Evolutionary conservation across 225 moss, liverwort and hornwort genomes (phyloP).

Genomic region (Neckera pumila): DNA sequence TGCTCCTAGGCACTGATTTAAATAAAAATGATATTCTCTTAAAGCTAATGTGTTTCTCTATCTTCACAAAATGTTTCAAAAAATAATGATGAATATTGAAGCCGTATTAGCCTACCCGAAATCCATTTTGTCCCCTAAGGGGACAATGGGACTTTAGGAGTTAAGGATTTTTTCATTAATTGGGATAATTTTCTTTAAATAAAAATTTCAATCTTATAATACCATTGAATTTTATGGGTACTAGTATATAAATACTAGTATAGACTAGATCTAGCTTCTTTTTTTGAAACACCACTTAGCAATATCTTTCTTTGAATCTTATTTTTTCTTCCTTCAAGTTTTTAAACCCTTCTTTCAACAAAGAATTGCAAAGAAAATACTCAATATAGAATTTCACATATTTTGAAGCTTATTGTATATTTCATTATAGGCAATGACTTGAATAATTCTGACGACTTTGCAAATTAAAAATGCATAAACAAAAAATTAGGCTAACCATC

Average conservation of each 20-base stretch:
- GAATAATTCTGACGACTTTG: background rate
- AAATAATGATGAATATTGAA: no score
- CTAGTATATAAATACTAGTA: accelerated
- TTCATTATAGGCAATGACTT: background rate
- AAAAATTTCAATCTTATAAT: background rate
- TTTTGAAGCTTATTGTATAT: background rate
- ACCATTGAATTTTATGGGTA: background rate
- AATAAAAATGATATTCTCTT: no score
- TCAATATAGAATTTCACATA: background rate
- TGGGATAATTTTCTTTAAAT: background rate
- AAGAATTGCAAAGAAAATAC: background rate
- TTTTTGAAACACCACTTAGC: accelerated
- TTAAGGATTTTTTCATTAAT: background rate
- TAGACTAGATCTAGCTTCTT: background rate
- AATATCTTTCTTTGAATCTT: background rate
- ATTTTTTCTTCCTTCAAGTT: no score
- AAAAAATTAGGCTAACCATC: background rate
- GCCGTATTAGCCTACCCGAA: no score
- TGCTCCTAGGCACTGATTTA: no score
- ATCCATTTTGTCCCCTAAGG: no score
- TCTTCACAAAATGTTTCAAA: no score
- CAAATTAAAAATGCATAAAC: background rate
- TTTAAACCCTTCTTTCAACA: background rate
- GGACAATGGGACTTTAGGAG: no score
- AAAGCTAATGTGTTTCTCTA: no score